These are phyloP conservation scores for Ustilago curta DNA, from an alignment of 1,284 basidiomycete genomes.

Conservation along the genomic window DNA sequence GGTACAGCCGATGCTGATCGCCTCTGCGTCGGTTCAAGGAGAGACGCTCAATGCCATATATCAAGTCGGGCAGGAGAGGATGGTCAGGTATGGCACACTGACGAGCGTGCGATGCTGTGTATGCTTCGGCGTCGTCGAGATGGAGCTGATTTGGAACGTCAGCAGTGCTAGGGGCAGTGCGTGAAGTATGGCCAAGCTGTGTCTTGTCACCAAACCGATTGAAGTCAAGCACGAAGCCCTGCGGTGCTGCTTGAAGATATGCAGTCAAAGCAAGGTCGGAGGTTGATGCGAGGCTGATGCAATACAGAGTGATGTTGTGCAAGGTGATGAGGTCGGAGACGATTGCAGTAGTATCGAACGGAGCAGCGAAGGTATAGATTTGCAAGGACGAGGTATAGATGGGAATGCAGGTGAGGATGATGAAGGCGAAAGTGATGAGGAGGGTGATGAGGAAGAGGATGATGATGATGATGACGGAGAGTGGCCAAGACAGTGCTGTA, in stretches of 20 bases:
- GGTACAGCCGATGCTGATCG: conserved; percentile 33
- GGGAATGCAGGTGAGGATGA: no score
- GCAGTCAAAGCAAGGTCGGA: background rate
- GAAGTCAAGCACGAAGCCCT: background rate
- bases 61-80: background rate
- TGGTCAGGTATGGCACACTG: background rate
- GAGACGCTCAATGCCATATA: conserved; percentile 13
- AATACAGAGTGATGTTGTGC: no score
- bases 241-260: background rate
- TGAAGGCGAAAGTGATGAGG: background rate
- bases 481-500: background rate
- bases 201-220: background rate
- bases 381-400: background rate
- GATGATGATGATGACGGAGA: background rate
- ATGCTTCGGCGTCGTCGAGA: background rate
- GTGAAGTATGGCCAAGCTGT: background rate
- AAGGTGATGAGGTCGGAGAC: background rate
- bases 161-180: background rate
- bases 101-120: background rate
- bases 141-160: background rate
- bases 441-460: background rate
- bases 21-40: conserved; percentile 17
- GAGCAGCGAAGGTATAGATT: background rate
- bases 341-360: background rate
- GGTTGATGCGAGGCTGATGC: no score